Evolutionary conservation across 129 eudicot genomes (phyloP).

Genomic region (Flaveria ramosissima): DNA sequence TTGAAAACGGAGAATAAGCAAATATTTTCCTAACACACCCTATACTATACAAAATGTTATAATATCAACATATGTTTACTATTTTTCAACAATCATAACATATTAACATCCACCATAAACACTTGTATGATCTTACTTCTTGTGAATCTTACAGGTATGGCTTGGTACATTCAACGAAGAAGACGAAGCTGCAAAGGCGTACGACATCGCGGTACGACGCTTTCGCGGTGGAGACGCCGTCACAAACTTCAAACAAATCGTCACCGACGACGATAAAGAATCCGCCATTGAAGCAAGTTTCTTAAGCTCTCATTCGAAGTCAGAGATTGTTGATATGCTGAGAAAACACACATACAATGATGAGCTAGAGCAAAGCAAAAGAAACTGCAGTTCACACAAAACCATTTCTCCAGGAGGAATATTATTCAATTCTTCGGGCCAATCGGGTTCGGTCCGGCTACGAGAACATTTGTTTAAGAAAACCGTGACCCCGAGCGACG

Average conservation of each 20-base stretch:
- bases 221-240: conserved; percentile 91
- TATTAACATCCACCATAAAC: too few relatives aligned
- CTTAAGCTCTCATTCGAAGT: conserved; percentile 61
- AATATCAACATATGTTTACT: too few relatives aligned
- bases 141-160: conserved; percentile 38
- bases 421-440: neutral
- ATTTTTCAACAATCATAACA: too few relatives aligned
- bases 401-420: neutral
- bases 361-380: conserved; percentile 75
- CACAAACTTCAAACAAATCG: conserved; percentile 51
- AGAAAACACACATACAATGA: conserved; percentile 80
- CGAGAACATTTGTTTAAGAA: conserved; percentile 69
- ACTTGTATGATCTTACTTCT: too few relatives aligned
- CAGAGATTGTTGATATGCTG: conserved; percentile 85
- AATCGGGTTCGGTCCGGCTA: conserved; percentile 12
- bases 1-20: too few relatives aligned
- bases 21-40: too few relatives aligned
- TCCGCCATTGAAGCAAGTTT: conserved; percentile 45
- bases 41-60: too few relatives aligned
- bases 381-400: conserved; percentile 23
- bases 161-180: conserved; percentile 86
- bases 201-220: conserved; percentile 76
- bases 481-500: conserved; percentile 82
- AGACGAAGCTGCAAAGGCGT: conserved; percentile 77
- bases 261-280: conserved; percentile 18